These are phyloP conservation scores for Torulaspora microellipsoides DNA, from an alignment of 805 yeast species.

Conservation along the genomic window DNA sequence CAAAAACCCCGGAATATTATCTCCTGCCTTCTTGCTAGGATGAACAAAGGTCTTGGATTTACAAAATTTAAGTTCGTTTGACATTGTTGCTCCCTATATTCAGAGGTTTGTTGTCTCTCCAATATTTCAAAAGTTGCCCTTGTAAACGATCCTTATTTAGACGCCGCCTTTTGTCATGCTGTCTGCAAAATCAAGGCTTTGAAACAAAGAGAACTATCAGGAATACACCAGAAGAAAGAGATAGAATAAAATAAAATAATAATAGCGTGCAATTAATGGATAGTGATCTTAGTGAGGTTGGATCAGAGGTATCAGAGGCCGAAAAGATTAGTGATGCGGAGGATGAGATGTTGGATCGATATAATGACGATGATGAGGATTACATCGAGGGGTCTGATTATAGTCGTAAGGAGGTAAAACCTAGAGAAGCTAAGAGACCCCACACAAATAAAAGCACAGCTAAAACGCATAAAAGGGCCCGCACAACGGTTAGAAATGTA, in stretches of 20 bases:
- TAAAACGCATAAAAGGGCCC: conserved; percentile 13
- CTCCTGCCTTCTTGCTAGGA: conserved; percentile 66
- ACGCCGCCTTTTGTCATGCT: too few relatives aligned
- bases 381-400: conserved; percentile 14
- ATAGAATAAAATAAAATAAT: too few relatives aligned
- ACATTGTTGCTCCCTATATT: conserved; percentile 1
- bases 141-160: too few relatives aligned
- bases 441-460: neutral
- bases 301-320: conserved; percentile 16
- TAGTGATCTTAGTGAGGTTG: conserved; percentile 18
- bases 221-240: too few relatives aligned
- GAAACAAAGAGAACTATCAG: too few relatives aligned
- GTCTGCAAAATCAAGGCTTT: too few relatives aligned
- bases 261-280: conserved; percentile 7
- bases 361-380: conserved; percentile 18
- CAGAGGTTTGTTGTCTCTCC: too few relatives aligned
- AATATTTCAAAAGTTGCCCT: too few relatives aligned
- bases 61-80: conserved; percentile 33
- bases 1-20: conserved; percentile 77
- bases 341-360: conserved; percentile 9
- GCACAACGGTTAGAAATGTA: neutral
- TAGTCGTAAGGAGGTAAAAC: neutral
- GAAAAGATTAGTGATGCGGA: conserved; percentile 13
- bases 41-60: conserved; percentile 80
- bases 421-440: conserved; percentile 2